Evolutionary conservation across 345 rosid species (phyloP), one percentile per base, ranked within the genome.

Genomic region (Melaleuca alternifolia): DNA sequence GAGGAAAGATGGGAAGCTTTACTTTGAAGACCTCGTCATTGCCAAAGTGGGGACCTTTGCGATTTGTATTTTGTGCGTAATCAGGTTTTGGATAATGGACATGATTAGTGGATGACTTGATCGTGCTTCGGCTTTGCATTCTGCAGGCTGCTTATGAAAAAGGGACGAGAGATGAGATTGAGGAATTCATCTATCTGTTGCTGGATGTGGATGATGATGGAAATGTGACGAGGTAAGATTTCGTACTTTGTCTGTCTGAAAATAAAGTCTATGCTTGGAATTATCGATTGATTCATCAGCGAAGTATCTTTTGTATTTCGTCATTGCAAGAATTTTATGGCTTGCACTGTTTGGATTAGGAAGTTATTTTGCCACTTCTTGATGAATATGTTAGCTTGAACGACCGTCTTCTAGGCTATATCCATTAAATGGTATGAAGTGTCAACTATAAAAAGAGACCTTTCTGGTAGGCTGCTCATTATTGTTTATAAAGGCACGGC

Each of bases 81-180:
- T 33, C 85, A 0, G 56, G 57, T 24, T 7, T 50, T 84, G 81
- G 20, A 33, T 86, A 6, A 50, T 65, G 23, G 41, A 37, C 79
- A 26, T 52, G 51, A n/a, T 37, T 77, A 82, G 30, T 18, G 84
- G 56, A n/a, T 51, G 54, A 50, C 15, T 51, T 30, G 61, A 51
- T n/a, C 24, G 71, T 26, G 71, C 48, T 30, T 59, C 61, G 10
- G 5, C 28, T 79, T 85, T 85, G 84, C 61, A 18, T 54, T 28
- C 79, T 87, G 86, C 90, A 96, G 98, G 96, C 94, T 18, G 88
- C 91, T 84, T 97, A 95, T 81, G 97, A 94, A 92, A 96, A 96
- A 89, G 99, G 98, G 87, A 90, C 98, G 18, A 89, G 89, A 88
- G 93, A 93, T 90, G 98, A 97, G 37, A 96, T 95, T 90, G 96